A percentile compares a stretch with the other conserved stretches of the same genome.
Conservation (phyloP, 305 asterid species). For the Petunia hybrid region DNA sequence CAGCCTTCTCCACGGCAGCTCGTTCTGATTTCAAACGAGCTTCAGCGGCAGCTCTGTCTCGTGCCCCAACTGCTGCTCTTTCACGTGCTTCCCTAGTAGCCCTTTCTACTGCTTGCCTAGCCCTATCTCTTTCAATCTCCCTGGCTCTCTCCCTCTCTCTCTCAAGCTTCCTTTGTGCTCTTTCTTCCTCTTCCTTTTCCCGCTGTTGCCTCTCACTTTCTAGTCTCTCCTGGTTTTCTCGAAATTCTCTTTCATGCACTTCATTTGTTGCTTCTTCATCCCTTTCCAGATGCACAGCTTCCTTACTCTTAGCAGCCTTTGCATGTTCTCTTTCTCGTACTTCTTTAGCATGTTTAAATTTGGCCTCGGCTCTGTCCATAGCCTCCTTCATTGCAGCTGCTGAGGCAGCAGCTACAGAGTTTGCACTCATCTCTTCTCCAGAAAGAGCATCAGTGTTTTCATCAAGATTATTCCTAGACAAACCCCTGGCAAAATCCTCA, state of each 20-base stretch:
- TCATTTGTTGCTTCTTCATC: constrained; percentile 59
- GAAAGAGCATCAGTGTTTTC: constrained; percentile 60
- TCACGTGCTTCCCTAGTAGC: constrained; percentile 99
- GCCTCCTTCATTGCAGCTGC: constrained; percentile 99
- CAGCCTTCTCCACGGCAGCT: constrained; percentile 81
- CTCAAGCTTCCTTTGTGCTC: constrained; percentile 78
- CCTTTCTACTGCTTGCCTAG: constrained; percentile 93
- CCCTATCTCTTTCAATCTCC: constrained; percentile 82
- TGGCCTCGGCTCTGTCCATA: constrained; percentile 98
- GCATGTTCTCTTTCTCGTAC: constrained; percentile 93
- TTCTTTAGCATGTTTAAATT: constrained; percentile 96
- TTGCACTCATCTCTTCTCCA: constrained; percentile 65
- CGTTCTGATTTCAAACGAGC: constrained; percentile 79
- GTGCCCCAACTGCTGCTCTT: constrained; percentile 85
- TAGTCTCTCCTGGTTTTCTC: constrained; percentile 72
- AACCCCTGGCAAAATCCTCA: constrained; percentile 87
- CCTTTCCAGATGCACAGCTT: constrained; percentile 55
- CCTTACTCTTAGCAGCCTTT: constrained; percentile 80
- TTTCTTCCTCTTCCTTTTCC: constrained; percentile 78
- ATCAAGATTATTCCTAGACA: constrained; percentile 54
- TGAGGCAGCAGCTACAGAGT: constrained; percentile 91
- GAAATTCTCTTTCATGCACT: constrained; percentile 62
- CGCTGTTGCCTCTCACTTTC: constrained; percentile 75
- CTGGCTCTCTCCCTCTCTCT: constrained; percentile 62
- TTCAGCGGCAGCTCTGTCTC: constrained; percentile 70